A percentile compares a stretch with the other conserved stretches of the same genome.
Evolutionary conservation across 352 stramenopile species (phyloP).

Genomic region (Phytophthora quininea): DNA sequence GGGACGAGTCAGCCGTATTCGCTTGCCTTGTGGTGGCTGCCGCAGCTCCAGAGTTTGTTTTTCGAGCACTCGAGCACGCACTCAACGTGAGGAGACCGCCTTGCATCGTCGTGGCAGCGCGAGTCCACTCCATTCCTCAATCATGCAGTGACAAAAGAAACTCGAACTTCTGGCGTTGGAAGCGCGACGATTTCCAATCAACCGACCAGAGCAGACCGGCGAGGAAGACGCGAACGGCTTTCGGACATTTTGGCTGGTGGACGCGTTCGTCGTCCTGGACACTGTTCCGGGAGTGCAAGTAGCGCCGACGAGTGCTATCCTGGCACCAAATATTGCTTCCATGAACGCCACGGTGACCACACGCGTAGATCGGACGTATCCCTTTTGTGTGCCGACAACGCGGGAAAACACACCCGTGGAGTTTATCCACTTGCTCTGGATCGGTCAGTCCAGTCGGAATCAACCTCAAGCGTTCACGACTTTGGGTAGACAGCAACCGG

Average conservation of each 20-base stretch:
- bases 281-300: conserved; percentile 73
- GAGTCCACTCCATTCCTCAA: conserved; percentile 26
- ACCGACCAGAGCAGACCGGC: conserved; percentile 92
- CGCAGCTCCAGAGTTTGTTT: conserved; percentile 57
- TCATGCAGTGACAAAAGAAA: conserved; percentile 7
- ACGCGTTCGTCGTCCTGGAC: conserved; percentile 56
- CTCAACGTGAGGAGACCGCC: conserved; percentile 88
- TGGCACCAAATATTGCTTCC: conserved; percentile 56
- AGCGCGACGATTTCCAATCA: conserved; percentile 57
- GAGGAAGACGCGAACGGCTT: conserved; percentile 90
- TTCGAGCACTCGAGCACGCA: conserved; percentile 83
- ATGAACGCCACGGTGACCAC: conserved; percentile 90
- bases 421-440: conserved; percentile 93
- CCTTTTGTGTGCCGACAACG: conserved; percentile 93
- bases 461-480: conserved; percentile 92
- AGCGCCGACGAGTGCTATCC: conserved; percentile 73
- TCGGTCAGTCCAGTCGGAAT: conserved; percentile 87
- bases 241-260: conserved; percentile 82
- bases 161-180: conserved; percentile 19
- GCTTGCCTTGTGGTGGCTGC: conserved; percentile 53
- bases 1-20: conserved; percentile 53
- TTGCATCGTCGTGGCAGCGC: conserved; percentile 78
- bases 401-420: conserved; percentile 92
- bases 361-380: conserved; percentile 87
- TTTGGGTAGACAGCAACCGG: conserved; percentile 88